Percentiles rank a stretch among this genome's conserved stretches.
Conservation (phyloP, 305 asterid species). For the Fraxinus sp. region DNA sequence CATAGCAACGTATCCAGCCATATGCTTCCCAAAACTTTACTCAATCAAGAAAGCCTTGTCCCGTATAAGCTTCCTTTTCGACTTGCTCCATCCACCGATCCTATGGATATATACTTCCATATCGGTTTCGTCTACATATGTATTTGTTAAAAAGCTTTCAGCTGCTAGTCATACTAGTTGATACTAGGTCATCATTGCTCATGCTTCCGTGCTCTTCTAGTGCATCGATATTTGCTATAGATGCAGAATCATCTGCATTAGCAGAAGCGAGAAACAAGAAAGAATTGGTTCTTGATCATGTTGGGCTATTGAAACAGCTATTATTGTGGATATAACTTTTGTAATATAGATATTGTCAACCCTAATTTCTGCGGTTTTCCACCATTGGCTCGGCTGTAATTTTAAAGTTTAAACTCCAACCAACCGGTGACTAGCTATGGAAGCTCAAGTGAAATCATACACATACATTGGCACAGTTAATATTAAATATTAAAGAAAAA, state of each 20-base stretch:
- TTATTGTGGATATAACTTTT: no score
- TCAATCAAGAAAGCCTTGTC: background rate
- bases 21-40: background rate
- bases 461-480: no score
- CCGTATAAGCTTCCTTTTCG: background rate
- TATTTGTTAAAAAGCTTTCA: background rate
- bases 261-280: background rate
- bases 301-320: background rate
- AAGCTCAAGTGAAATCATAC: no score
- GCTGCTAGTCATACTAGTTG: background rate
- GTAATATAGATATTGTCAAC: no score
- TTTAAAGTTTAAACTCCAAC: no score
- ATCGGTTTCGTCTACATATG: background rate
- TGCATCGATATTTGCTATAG: background rate
- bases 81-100: background rate
- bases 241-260: background rate
- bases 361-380: no score
- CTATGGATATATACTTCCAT: background rate
- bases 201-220: background rate
- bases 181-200: background rate
- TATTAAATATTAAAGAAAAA: no score
- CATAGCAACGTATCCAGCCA: background rate
- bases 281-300: background rate
- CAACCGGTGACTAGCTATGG: no score
- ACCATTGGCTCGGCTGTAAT: no score